phyloP scores from a whole-genome alignment of 2,329 filamentous ascomycete species.

The Neoarthrinium moseri region DNA sequence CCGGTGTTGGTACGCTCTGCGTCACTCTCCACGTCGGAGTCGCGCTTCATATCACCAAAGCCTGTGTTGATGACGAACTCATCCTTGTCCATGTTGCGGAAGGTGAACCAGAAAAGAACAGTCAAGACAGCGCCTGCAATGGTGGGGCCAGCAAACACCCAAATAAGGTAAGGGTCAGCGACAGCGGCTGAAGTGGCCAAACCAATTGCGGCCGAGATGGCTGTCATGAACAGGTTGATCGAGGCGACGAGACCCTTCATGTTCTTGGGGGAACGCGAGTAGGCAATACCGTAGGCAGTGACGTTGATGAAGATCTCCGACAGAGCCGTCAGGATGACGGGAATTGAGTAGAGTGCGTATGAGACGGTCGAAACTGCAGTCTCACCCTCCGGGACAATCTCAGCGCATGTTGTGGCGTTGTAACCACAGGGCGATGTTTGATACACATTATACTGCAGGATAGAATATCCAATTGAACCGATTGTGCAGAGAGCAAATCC shows the following conservation, averaged over 20 bases:
- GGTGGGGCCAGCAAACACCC: constrained; percentile 32
- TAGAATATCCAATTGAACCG: constrained; percentile 27
- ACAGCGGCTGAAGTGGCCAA: constrained; percentile 44
- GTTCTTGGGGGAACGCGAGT: constrained; percentile 74
- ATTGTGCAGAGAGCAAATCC: constrained; percentile 43
- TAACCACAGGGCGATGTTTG: constrained; percentile 26
- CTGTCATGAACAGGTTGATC: constrained; percentile 69
- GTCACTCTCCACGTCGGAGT: constrained; percentile 24
- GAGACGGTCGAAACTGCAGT: constrained; percentile 21
- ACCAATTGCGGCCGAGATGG: constrained; percentile 68
- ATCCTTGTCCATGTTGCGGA: constrained; percentile 25
- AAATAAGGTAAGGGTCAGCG: constrained; percentile 45
- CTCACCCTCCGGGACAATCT: constrained; percentile 21
- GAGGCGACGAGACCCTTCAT: constrained; percentile 77
- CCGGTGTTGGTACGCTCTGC: constrained; percentile 13
- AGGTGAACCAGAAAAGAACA: constrained; percentile 27
- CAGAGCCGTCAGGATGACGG: constrained; percentile 50
- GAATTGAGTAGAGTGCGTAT: constrained; percentile 31
- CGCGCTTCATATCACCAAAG: constrained; percentile 25
- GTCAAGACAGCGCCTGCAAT: constrained; percentile 23
- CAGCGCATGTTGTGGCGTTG: constrained; percentile 27
- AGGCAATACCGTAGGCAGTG: constrained; percentile 71
- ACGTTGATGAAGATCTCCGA: constrained; percentile 55
- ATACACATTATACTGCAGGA: constrained; percentile 28
- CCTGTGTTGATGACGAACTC: constrained; percentile 28